Evolutionary conservation across 371 early-diverging fungal genomes (phyloP).

Genomic region (Mucor saturninus): DNA sequence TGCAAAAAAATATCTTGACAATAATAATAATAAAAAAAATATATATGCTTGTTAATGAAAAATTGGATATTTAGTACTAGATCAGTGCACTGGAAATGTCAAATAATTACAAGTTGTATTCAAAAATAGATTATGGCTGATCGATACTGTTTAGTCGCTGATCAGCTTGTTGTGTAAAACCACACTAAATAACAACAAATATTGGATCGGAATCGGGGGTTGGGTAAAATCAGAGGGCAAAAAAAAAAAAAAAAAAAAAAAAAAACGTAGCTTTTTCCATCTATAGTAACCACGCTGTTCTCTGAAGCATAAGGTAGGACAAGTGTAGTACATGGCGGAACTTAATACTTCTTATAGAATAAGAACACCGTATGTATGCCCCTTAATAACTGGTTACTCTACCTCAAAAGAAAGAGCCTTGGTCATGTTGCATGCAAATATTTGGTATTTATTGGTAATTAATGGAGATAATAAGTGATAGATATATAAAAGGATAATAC

Average conservation of each 20-base stretch:
- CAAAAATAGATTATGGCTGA: neutral
- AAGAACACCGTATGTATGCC: neutral
- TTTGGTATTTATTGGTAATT: neutral
- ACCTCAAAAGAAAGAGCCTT: neutral
- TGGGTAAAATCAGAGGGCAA: neutral
- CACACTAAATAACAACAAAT: neutral
- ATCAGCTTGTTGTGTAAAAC: neutral
- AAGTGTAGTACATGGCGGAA: neutral
- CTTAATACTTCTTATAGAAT: neutral
- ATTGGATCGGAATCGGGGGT: neutral
- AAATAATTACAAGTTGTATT: neutral
- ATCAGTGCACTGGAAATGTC: neutral
- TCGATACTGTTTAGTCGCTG: neutral
- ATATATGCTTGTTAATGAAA: constrained; percentile 3
- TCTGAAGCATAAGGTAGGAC: too few relatives aligned
- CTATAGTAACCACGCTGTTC: neutral
- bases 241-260: neutral
- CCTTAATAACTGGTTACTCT: constrained; percentile 1
- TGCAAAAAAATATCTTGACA: neutral
- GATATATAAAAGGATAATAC: neutral
- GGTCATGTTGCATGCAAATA: neutral
- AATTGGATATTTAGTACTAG: neutral
- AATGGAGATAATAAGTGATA: neutral
- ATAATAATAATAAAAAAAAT: neutral
- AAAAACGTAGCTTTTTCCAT: neutral